Evolutionary conservation across 2,329 filamentous ascomycete species (phyloP).

Genomic region (Fusarium nelsonii): DNA sequence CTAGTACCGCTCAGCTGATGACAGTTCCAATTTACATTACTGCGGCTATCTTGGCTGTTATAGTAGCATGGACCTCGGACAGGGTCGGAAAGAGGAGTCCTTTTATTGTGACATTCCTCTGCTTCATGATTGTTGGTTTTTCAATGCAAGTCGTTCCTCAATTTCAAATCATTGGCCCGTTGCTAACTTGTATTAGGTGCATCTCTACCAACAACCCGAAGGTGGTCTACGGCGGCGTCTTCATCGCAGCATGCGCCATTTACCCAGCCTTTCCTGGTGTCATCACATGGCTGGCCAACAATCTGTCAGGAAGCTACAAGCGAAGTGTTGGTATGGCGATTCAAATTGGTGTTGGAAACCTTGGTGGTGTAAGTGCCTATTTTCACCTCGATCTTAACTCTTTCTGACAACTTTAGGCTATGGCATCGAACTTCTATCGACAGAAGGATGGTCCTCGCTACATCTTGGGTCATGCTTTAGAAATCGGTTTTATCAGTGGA

Average conservation of each 20-base stretch:
- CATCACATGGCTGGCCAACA: constrained; percentile 84
- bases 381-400: fast-evolving
- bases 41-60: constrained; percentile 70
- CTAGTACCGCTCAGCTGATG: constrained; percentile 72
- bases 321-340: constrained; percentile 73
- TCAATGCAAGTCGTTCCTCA: constrained; percentile 58
- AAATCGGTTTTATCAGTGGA: constrained; percentile 61
- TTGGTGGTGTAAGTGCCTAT: constrained; percentile 59
- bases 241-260: constrained; percentile 81
- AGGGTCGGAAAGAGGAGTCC: constrained; percentile 64
- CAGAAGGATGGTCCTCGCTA: constrained; percentile 62
- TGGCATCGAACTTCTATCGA: constrained; percentile 80
- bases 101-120: constrained; percentile 67
- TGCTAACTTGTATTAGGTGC: constrained; percentile 58
- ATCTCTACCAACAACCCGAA: constrained; percentile 68
- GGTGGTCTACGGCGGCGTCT: constrained; percentile 79
- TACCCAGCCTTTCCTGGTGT: constrained; percentile 84
- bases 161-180: fast-evolving
- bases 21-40: constrained; percentile 71
- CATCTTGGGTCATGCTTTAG: constrained; percentile 62
- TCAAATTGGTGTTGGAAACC: constrained; percentile 72
- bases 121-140: constrained; percentile 68
- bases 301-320: constrained; percentile 76
- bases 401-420: constrained; percentile 59
- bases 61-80: constrained; percentile 68